phyloP scores from a whole-genome alignment of 2,329 filamentous ascomycete species.

The Aspergillus ochraceus region DNA sequence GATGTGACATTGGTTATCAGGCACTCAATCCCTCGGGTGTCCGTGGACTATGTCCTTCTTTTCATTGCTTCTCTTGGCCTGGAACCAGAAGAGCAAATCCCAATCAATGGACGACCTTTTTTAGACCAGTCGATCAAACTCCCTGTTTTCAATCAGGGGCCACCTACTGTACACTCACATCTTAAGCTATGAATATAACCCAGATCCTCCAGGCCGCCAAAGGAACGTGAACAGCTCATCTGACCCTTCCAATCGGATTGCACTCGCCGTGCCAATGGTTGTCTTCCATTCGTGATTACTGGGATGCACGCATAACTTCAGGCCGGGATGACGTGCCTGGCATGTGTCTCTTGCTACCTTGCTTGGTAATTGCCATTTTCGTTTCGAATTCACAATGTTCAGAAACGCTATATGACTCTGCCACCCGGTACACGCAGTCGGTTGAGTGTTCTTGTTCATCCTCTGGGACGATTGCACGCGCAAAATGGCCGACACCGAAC shows the following conservation, averaged over 20 bases:
- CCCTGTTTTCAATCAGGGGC: neutral
- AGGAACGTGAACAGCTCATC: neutral
- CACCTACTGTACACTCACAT: neutral
- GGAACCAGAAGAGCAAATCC: neutral
- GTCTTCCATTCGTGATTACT: neutral
- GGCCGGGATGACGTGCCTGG: conserved; percentile 31
- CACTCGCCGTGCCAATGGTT: neutral
- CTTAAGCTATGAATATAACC: neutral
- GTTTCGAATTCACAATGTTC: neutral
- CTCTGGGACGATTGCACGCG: neutral
- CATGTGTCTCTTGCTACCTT: neutral
- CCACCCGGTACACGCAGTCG: neutral
- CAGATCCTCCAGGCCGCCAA: neutral
- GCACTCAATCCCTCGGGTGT: neutral
- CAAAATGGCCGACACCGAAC: conserved; percentile 21
- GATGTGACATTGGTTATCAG: neutral
- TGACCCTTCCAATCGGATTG: conserved; percentile 1
- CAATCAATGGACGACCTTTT: too few relatives aligned
- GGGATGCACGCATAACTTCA: conserved; percentile 19
- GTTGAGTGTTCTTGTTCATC: neutral
- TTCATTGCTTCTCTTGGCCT: neutral
- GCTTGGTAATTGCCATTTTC: neutral
- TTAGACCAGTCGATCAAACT: neutral
- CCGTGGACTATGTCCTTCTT: too few relatives aligned
- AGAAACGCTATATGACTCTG: neutral